Conservation (phyloP, 2,329 filamentous ascomycete species). For the Didymella glomerata region DNA sequence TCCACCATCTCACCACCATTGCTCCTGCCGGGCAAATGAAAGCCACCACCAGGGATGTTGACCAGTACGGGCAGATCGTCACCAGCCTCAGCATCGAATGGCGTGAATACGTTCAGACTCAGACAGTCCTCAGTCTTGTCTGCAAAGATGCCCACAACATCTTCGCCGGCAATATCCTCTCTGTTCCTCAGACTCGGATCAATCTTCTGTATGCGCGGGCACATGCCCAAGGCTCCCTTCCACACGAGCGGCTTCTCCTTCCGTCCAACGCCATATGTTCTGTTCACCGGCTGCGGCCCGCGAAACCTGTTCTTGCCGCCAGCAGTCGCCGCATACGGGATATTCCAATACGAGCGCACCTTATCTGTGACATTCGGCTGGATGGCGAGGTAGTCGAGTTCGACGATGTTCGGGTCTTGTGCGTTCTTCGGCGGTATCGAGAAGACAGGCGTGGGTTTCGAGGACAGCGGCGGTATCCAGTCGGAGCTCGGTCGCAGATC, state of each 20-base stretch:
- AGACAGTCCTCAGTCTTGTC: constrained; percentile 52
- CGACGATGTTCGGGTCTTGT: constrained; percentile 39
- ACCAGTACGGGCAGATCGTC: constrained; percentile 52
- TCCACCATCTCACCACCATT: constrained; percentile 45
- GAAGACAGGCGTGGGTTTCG: constrained; percentile 35
- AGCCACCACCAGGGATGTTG: constrained; percentile 58
- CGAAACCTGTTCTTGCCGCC: constrained; percentile 43
- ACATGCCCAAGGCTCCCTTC: constrained; percentile 45
- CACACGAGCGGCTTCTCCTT: constrained; percentile 39
- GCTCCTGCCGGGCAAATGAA: constrained; percentile 49
- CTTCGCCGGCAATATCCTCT: constrained; percentile 38
- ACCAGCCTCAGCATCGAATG: constrained; percentile 43
- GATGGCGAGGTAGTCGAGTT: constrained; percentile 45
- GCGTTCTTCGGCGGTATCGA: constrained; percentile 35
- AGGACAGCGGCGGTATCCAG: constrained; percentile 39
- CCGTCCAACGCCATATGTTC: constrained; percentile 36
- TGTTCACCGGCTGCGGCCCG: constrained; percentile 42
- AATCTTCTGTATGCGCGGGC: constrained; percentile 47
- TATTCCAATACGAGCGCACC: constrained; percentile 45
- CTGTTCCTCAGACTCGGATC: constrained; percentile 36
- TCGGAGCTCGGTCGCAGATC: constrained; percentile 34
- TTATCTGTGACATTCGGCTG: constrained; percentile 41
- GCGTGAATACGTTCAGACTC: constrained; percentile 51
- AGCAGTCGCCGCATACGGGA: constrained; percentile 44
- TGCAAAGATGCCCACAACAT: constrained; percentile 39